These are phyloP conservation scores for Neoboletus magnificus DNA, from an alignment of 768 basidiomycete genomes.

Conservation along the genomic window DNA sequence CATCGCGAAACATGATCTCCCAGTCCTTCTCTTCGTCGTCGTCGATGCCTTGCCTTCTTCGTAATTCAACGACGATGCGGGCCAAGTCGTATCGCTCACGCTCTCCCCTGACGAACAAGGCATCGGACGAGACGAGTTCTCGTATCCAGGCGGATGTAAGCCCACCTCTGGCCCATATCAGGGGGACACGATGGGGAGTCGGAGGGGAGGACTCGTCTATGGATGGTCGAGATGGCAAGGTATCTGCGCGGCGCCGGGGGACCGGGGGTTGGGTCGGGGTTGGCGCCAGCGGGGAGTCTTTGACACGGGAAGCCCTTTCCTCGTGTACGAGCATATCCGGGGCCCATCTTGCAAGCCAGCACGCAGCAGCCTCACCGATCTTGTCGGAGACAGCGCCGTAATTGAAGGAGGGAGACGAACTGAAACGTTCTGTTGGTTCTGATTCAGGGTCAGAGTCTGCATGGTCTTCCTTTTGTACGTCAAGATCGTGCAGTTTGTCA, in stretches of 20 bases:
- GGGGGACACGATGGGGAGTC: slow-evolving; percentile 35
- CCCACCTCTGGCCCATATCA: slow-evolving; percentile 75
- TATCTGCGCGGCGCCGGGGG: slow-evolving; percentile 30
- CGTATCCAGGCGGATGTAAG: slow-evolving; percentile 70
- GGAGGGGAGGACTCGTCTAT: slow-evolving; percentile 11
- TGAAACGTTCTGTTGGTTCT: slow-evolving; percentile 17
- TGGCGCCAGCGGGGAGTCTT: slow-evolving; percentile 18
- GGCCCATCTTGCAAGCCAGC: slow-evolving; percentile 89
- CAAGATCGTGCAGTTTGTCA: slow-evolving; percentile 32
- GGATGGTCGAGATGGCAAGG: slow-evolving; percentile 25
- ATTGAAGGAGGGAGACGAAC: slow-evolving; percentile 46
- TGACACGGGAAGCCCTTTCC: slow-evolving; percentile 32
- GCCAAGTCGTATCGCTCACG: slow-evolving; percentile 79
- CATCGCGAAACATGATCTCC: slow-evolving; percentile 64
- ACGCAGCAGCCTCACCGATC: slow-evolving; percentile 85
- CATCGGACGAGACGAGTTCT: slow-evolving; percentile 72
- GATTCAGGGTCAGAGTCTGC: slow-evolving; percentile 33
- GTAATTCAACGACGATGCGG: slow-evolving; percentile 68
- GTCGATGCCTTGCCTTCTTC: slow-evolving; percentile 51
- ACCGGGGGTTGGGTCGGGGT: slow-evolving; percentile 10
- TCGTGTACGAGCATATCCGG: slow-evolving; percentile 71
- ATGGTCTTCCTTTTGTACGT: slow-evolving; percentile 37
- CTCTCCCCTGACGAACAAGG: slow-evolving; percentile 76
- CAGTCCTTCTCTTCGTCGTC: slow-evolving; percentile 69
- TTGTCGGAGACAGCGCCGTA: slow-evolving; percentile 91